phyloP scores from a whole-genome alignment of 2,329 filamentous ascomycete species.

The Fusarium sulawesiense region DNA sequence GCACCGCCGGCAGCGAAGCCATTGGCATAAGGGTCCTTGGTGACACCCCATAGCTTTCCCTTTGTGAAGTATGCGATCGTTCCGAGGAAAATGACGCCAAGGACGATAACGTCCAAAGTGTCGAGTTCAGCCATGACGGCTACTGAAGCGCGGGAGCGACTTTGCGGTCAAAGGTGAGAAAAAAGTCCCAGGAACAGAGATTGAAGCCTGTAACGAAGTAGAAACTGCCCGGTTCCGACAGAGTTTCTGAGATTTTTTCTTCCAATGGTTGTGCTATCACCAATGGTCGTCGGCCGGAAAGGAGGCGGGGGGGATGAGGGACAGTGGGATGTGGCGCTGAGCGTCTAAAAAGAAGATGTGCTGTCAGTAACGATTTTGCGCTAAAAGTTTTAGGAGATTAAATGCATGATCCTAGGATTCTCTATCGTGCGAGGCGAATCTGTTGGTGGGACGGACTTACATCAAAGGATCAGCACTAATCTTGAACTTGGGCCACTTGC shows the following conservation, averaged over 20 bases:
- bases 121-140: constrained; percentile 91
- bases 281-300: constrained; percentile 42
- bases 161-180: constrained; percentile 9
- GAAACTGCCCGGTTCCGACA: background rate
- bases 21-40: constrained; percentile 87
- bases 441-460: constrained; percentile 12
- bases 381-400: constrained; percentile 27
- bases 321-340: constrained; percentile 44
- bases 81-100: constrained; percentile 83
- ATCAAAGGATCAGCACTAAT: constrained; percentile 22
- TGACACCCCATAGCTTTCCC: constrained; percentile 89
- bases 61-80: constrained; percentile 98
- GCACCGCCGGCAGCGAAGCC: constrained; percentile 76
- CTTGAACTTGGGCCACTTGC: constrained; percentile 6
- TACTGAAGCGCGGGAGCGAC: constrained; percentile 19
- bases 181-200: background rate
- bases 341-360: constrained; percentile 37
- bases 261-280: constrained; percentile 17
- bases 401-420: constrained; percentile 23
- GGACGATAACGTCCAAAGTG: constrained; percentile 93
- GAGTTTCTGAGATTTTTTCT: constrained; percentile 24
- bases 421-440: constrained; percentile 18
- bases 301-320: constrained; percentile 41
- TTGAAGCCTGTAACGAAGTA: background rate
- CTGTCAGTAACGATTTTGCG: constrained; percentile 34